phyloP scores from a whole-genome alignment of 495 filamentous ascomycete species.

The Talaromyces proteolyticus region DNA sequence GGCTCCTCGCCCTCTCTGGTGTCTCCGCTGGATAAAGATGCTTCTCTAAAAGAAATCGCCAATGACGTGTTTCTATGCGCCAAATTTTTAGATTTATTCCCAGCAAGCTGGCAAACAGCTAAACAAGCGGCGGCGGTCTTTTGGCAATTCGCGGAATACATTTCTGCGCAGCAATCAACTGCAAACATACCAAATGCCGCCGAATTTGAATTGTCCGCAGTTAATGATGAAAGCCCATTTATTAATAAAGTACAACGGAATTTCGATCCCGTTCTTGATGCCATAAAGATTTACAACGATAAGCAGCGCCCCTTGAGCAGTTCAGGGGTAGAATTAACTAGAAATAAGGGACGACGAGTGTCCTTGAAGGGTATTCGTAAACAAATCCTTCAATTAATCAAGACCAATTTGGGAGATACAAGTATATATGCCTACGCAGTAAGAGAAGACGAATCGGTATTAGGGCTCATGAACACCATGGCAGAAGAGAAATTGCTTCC shows the following conservation, averaged over 20 bases:
- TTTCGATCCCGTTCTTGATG: constrained; percentile 5
- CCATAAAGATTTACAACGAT: not conserved
- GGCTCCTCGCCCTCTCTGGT: not conserved
- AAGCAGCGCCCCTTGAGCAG: not conserved
- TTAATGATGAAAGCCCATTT: not conserved
- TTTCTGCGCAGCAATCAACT: not conserved
- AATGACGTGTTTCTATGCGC: not conserved
- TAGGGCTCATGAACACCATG: not conserved
- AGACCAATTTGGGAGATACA: not conserved
- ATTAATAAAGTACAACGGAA: not conserved
- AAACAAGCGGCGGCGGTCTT: constrained; percentile 1
- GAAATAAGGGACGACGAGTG: not conserved
- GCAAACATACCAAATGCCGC: not conserved
- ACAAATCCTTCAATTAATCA: not conserved
- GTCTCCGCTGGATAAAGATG: not conserved
- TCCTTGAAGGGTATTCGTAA: not conserved
- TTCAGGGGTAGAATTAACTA: not conserved
- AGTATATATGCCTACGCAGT: constrained; percentile 1
- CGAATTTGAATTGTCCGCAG: not conserved
- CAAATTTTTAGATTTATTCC: not conserved
- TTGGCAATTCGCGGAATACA: not conserved
- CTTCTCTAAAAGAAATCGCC: not conserved
- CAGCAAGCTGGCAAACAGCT: not conserved
- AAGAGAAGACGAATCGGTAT: not conserved
- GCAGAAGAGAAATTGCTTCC: not conserved